Base-by-base conservation (phyloP, 2,329 filamentous ascomycete species). In the Orbilia quercus region DNA sequence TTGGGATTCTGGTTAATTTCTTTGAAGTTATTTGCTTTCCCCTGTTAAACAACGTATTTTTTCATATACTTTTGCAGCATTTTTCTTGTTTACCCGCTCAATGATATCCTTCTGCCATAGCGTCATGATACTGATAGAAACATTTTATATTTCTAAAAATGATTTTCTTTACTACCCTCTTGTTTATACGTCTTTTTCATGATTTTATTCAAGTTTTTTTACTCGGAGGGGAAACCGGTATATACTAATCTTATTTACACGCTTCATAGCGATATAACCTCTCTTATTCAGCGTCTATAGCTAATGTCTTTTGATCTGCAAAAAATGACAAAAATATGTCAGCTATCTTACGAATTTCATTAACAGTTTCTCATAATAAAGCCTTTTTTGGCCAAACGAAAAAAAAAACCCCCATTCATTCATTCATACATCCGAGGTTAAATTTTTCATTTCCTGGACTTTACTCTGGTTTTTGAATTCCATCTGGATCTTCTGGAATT, bases 41-140 rank as follows among this genome's bases (percentile, higher is more conserved):
- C n/a, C n/a, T n/a, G n/a, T n/a, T n/a, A n/a, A n/a, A n/a, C n/a
- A n/a, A n/a, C 31, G 34, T 14, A 12, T 57, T 50, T 53, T 20
- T 66, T 44, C 9, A 22, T 38, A 14, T 42, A 28, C 48, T 48
- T 38, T 36, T 28, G 25, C 34, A 47, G 34, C 28, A 6, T 53
- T 65, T 34, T 25, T n/a, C 18, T 51, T 58, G 36, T 50, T 53
- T 28, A 11, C 23, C 22, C 7, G 25, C 57, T 55, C 48, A 42
- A 72, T 72, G 66, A 72, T 72, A 72, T 72, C 66, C 66, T 72
- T 72, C 57, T 64, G 58, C 50, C 44, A 64, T 64, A 72, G 66
- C 66, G 66, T 72, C 53, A 72, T 54, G 58, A 67, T 53, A 54
- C 47, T 72, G 66, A 72, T 72, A 72, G 66, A 72, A 54, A 40